Evolutionary conservation across 164 flowering plant species (phyloP).

Genomic region (Hamamelis virginiana): DNA sequence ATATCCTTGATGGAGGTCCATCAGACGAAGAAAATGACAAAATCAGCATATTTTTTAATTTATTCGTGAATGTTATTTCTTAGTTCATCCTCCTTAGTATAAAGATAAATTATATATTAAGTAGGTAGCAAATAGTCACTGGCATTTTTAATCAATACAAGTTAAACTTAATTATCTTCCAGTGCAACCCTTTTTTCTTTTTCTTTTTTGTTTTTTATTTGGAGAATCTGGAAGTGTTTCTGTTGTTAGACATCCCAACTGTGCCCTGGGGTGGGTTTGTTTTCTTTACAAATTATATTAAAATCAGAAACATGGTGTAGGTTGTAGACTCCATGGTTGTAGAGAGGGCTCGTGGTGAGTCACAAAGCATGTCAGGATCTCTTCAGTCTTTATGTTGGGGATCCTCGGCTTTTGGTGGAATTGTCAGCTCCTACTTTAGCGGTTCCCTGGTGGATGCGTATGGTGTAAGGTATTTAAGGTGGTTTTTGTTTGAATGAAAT

Average conservation of each 20-base stretch:
- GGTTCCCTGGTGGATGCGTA: conserved; percentile 89
- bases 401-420: conserved; percentile 98
- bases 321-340: conserved; percentile 99
- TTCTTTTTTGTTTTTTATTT: background rate
- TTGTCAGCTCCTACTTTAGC: conserved; percentile 96
- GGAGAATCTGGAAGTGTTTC: background rate
- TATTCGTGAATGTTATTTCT: too few species aligned
- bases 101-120: too few species aligned
- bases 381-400: conserved; percentile 99
- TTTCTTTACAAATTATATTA: conserved; percentile 6
- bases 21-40: too few species aligned
- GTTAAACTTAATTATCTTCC: conserved; percentile 5
- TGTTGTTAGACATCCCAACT: background rate
- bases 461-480: conserved; percentile 79
- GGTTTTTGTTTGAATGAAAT: conserved; percentile 2
- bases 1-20: too few species aligned
- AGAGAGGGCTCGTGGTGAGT: conserved; percentile 99
- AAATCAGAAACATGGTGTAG: conserved; percentile 47
- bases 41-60: too few species aligned
- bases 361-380: conserved; percentile 95
- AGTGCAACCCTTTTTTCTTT: too few species aligned
- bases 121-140: too few species aligned
- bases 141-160: background rate
- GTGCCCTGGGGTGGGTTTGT: background rate
- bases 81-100: too few species aligned